These are phyloP conservation scores for Phytophthora cryptogea DNA, from an alignment of 352 stramenopile species.

Conservation along the genomic window DNA sequence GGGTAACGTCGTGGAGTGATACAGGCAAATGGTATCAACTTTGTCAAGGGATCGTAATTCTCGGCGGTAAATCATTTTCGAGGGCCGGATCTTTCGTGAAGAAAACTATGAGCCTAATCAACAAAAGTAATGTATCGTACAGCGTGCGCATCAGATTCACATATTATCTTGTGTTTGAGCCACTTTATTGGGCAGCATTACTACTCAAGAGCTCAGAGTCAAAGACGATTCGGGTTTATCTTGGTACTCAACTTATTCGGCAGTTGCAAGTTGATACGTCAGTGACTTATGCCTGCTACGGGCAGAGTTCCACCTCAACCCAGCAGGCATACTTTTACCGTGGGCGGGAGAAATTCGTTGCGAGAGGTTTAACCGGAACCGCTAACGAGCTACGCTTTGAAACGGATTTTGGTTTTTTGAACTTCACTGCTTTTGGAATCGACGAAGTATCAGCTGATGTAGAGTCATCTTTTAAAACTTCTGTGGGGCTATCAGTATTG, in stretches of 20 bases:
- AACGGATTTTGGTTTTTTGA: constrained; percentile 47
- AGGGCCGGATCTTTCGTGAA: constrained; percentile 43
- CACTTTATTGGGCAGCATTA: constrained; percentile 34
- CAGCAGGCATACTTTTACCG: constrained; percentile 43
- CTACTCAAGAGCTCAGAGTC: constrained; percentile 37
- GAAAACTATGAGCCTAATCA: constrained; percentile 40
- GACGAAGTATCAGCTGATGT: constrained; percentile 69
- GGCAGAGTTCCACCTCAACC: constrained; percentile 19
- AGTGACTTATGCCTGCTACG: constrained; percentile 44
- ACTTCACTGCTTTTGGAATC: constrained; percentile 55
- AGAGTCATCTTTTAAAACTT: constrained; percentile 55
- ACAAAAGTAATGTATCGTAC: constrained; percentile 35
- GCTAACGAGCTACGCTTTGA: constrained; percentile 46
- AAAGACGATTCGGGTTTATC: constrained; percentile 50
- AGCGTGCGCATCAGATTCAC: constrained; percentile 61
- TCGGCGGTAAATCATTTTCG: constrained; percentile 46
- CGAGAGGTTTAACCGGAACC: constrained; percentile 44
- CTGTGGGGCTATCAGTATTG: constrained; percentile 50
- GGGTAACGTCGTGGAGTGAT: constrained; percentile 52
- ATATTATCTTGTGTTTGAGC: constrained; percentile 66
- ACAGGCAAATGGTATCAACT: constrained; percentile 51
- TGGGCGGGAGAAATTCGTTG: constrained; percentile 41
- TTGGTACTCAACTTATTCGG: constrained; percentile 47
- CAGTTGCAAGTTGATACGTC: constrained; percentile 48
- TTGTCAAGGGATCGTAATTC: constrained; percentile 54